A percentile compares a stretch with the other conserved stretches of the same genome.
phyloP scores from a whole-genome alignment of 2,329 filamentous ascomycete species.

The Aspergillus terreus region DNA sequence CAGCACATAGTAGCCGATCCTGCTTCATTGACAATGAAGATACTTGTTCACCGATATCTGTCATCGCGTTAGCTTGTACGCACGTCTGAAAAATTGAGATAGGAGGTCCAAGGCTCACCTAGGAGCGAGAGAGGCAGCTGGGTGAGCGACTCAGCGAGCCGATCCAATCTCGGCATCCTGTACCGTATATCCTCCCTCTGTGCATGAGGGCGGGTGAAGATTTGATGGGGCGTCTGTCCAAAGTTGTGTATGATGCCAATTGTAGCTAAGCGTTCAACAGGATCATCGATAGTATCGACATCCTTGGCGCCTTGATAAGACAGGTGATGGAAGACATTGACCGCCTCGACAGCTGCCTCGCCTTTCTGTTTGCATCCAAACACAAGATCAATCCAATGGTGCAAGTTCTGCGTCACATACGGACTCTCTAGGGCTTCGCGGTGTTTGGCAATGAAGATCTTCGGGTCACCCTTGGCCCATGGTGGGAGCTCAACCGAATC shows the following conservation, averaged over 20 bases:
- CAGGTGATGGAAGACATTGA: conserved; percentile 94
- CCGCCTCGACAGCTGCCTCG: conserved; percentile 82
- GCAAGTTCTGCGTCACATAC: conserved; percentile 82
- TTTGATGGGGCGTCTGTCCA: conserved; percentile 92
- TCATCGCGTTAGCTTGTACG: conserved; percentile 3
- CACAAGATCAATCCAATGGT: conserved; percentile 93
- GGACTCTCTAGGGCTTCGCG: conserved; percentile 93
- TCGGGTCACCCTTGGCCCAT: conserved; percentile 94
- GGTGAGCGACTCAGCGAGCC: conserved; percentile 69
- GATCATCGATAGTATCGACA: conserved; percentile 84
- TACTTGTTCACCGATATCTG: conserved; percentile 71
- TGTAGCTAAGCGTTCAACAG: conserved; percentile 78
- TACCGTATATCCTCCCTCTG: conserved; percentile 66
- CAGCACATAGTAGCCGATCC: conserved; percentile 78
- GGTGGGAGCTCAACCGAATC: conserved; percentile 86
- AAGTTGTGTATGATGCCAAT: conserved; percentile 99
- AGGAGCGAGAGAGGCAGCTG: conserved; percentile 75
- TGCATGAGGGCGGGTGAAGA: conserved; percentile 79
- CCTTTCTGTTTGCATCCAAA: conserved; percentile 94
- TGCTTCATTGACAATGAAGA: conserved; percentile 73
- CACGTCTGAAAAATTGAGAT: no score
- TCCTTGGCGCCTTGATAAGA: conserved; percentile 94
- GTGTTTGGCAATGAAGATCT: conserved; percentile 92
- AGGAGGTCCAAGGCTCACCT: conserved; percentile 39
- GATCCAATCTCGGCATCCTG: conserved; percentile 69